Conservation (phyloP, 192 early-diverging fungal species). For the Chytriomyces hyalinus region DNA sequence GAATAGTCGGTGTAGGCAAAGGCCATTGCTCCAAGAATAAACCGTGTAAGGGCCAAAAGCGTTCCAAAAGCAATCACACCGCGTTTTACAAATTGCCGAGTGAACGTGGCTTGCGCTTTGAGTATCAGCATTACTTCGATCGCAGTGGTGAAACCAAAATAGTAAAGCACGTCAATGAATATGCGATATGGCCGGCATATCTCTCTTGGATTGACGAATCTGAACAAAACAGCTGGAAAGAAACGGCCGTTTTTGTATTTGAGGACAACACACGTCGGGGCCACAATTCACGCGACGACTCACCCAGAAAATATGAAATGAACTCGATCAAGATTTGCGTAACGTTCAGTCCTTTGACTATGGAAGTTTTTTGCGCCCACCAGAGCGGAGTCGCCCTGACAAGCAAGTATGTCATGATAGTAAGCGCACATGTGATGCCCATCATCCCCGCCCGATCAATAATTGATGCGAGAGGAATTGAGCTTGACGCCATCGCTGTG, state of each 20-base stretch:
- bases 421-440: neutral
- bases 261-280: too few species aligned
- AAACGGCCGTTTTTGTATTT: too few species aligned
- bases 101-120: neutral
- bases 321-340: neutral
- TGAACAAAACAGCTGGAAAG: neutral
- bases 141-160: constrained; percentile 1
- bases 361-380: neutral
- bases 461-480: neutral
- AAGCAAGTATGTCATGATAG: neutral
- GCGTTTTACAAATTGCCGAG: neutral
- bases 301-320: neutral
- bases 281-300: too few species aligned
- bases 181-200: neutral
- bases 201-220: constrained; percentile 1
- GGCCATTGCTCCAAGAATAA: neutral
- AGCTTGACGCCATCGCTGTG: neutral
- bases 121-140: neutral
- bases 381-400: neutral
- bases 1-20: neutral
- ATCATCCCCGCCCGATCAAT: neutral
- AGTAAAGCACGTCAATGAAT: neutral
- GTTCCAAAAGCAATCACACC: neutral
- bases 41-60: neutral
- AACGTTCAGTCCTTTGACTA: neutral